Percentiles rank a stretch among this genome's conserved stretches.
Conservation (phyloP, 495 filamentous ascomycete genomes). For the Xylaria scruposa region DNA sequence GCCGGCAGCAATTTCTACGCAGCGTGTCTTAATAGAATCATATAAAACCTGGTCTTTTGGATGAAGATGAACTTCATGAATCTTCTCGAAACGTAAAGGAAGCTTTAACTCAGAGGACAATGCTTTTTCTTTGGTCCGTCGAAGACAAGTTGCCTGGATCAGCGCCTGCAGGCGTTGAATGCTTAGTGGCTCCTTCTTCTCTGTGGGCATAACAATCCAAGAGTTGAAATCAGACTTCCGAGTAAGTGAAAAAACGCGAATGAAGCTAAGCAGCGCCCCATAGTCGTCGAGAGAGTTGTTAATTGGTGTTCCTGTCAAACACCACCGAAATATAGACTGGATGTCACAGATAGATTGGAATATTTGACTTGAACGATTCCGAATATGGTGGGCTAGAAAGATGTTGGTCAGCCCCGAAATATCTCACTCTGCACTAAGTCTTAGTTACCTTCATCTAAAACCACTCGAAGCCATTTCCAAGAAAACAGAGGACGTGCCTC, state of each 20-base stretch:
- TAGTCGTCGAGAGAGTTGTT: slow-evolving; percentile 27
- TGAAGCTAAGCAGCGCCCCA: slow-evolving; percentile 24
- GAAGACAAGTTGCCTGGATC: neutral
- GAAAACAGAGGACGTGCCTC: slow-evolving; percentile 19
- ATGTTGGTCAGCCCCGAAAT: no score
- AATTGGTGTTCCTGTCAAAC: slow-evolving; percentile 29
- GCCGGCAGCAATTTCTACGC: neutral
- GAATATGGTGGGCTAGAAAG: slow-evolving; percentile 4
- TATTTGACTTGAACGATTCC: neutral
- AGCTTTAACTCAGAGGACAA: neutral
- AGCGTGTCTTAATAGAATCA: neutral
- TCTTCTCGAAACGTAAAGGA: neutral
- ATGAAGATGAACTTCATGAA: slow-evolving; percentile 3
- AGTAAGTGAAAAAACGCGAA: slow-evolving; percentile 24
- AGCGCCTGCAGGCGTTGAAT: neutral
- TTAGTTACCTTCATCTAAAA: slow-evolving; percentile 29
- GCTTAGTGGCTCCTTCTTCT: neutral
- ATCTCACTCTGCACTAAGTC: no score
- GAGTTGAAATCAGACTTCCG: slow-evolving; percentile 23
- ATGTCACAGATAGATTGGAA: slow-evolving; percentile 1
- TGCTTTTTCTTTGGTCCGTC: neutral
- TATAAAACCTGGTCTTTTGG: neutral
- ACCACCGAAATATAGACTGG: slow-evolving; percentile 19
- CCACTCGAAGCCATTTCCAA: slow-evolving; percentile 19
- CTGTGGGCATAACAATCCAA: slow-evolving; percentile 3